These are phyloP conservation scores for Talaromyces sp. DNA, from an alignment of 2,329 filamentous ascomycete species.

Conservation along the genomic window DNA sequence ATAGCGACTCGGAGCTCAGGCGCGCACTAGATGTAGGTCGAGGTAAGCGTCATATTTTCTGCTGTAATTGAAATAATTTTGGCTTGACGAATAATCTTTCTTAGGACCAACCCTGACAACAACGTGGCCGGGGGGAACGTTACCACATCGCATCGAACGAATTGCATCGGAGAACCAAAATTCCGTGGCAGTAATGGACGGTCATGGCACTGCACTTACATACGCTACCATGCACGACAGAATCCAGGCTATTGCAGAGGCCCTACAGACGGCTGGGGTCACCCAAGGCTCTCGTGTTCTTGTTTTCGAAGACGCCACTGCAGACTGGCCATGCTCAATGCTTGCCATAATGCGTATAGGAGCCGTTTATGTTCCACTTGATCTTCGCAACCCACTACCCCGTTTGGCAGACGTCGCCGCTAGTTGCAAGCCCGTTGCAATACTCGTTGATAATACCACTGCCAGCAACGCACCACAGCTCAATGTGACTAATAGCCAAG, in stretches of 20 bases:
- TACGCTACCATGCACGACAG: not conserved
- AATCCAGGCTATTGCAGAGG: not conserved
- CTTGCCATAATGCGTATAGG: conserved; percentile 41
- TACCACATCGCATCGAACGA: not conserved
- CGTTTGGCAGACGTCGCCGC: conserved; percentile 27
- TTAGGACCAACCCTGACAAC: not conserved
- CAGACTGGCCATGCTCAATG: conserved; percentile 11
- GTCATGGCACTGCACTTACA: not conserved
- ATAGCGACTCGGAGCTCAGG: not conserved
- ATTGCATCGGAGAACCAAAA: not conserved
- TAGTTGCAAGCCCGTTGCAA: not conserved
- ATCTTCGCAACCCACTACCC: conserved; percentile 29
- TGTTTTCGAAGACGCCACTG: not conserved
- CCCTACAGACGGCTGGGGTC: not conserved
- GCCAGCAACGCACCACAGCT: not conserved
- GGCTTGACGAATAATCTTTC: too few relatives aligned
- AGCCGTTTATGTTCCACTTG: conserved; percentile 38
- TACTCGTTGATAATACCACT: not conserved
- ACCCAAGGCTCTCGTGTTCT: not conserved
- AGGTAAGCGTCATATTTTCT: not conserved
- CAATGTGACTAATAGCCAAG: conserved; percentile 23
- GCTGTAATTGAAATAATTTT: too few relatives aligned
- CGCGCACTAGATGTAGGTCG: not conserved
- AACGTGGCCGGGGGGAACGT: not conserved
- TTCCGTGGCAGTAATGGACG: not conserved